Base-by-base conservation (phyloP, 2,329 filamentous ascomycete species). In the Neoscytalidium dimidiatum region DNA sequence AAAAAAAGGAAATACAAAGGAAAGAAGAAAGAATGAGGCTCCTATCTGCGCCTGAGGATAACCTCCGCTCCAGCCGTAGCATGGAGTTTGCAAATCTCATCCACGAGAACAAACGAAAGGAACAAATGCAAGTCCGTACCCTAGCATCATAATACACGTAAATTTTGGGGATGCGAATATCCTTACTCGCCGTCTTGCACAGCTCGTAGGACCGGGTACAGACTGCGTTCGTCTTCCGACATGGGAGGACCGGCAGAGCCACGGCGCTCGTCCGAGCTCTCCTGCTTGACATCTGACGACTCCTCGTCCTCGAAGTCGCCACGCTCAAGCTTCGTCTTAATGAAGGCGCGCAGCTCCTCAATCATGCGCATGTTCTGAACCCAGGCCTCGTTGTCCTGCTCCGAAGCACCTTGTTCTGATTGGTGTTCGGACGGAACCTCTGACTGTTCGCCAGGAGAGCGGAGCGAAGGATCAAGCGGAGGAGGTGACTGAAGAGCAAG, bases 301-400 rank as follows among this genome's bases (percentile, higher is more conserved):
- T 73, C 74, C 4, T 76, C 75, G n/a, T 72, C 68, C 62, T 76
- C 80, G 64, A 77, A 87, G 38, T 87, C 84, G 38, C 82, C 83
- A 44, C 78, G 76, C 66, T 85, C 80, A 23, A 89, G 77, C 61
- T 84, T 79, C 56, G 84, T 81, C 64, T 83, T 82, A 69, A 89
- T 82, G 74, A 84, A 85, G 21, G 82, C 81, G 48, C 86, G 81
- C 38, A 89, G 80, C 58, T 82, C 81, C 75, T 89, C 86, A 31
- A 89, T 85, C 9, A 86, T 81, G n/a, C 87, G 84, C 63, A 88
- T 85, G 75, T 88, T 88, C 73, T 88, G 85, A 9, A 89, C 83
- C 87, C 86, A 89, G 4, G 76, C 76, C 68, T 85, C 82, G 43
- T 83, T 69, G 64, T 74, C 70, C 62, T 43, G 52, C n/a, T 66